Evolutionary conservation across 768 basidiomycete genomes (phyloP).

Genomic region (Rhodocollybia butyracea): DNA sequence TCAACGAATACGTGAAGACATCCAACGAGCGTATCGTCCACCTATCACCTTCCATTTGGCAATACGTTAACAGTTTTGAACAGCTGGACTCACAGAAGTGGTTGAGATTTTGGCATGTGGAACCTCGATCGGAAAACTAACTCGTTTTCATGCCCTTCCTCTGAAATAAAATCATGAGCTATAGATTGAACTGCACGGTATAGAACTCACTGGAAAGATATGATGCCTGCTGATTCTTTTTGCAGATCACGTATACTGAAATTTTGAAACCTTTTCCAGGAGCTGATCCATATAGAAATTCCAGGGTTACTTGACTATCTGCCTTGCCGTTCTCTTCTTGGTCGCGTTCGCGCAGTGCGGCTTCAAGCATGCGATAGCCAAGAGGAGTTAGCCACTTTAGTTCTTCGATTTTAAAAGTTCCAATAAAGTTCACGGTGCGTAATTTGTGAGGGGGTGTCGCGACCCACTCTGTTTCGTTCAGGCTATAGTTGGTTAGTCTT

Average conservation of each 20-base stretch:
- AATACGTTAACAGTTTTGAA: no score
- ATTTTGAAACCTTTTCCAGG: not conserved
- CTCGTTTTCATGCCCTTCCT: not conserved
- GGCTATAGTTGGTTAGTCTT: not conserved
- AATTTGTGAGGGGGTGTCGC: not conserved
- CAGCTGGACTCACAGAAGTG: not conserved
- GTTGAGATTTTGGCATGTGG: not conserved
- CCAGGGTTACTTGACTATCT: constrained; percentile 2
- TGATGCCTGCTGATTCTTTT: not conserved
- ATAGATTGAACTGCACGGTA: not conserved
- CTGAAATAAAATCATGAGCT: not conserved
- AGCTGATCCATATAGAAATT: not conserved
- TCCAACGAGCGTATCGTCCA: not conserved
- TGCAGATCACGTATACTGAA: constrained; percentile 3
- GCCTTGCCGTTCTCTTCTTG: not conserved
- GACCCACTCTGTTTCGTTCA: constrained; percentile 4
- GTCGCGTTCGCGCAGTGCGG: constrained; percentile 9
- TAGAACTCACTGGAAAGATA: not conserved
- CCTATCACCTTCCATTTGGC: not conserved
- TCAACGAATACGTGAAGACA: not conserved
- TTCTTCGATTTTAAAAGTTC: not conserved
- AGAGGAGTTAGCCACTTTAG: not conserved
- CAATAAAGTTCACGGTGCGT: not conserved
- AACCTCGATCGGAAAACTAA: not conserved
- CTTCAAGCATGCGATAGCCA: constrained; percentile 2